phyloP scores from a whole-genome alignment of 306 rosid genomes.

The Fagus crenata region DNA sequence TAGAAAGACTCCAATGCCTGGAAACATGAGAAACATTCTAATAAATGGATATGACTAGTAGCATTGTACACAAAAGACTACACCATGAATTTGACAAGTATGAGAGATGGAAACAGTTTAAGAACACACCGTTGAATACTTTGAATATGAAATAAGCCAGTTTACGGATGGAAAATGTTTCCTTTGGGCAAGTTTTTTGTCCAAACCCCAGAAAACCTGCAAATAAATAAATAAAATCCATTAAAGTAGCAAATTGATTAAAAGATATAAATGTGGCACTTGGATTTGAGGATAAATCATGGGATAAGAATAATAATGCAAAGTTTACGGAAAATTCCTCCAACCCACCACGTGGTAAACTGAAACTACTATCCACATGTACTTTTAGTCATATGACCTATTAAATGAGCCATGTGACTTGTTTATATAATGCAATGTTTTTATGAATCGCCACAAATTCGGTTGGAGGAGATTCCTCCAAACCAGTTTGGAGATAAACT shows the following conservation, averaged over 20 bases:
- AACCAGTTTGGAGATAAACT: too few species aligned
- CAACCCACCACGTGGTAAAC: too few species aligned
- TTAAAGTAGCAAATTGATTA: neutral
- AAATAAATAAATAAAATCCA: conserved; percentile 17
- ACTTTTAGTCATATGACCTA: too few species aligned
- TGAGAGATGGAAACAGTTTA: conserved; percentile 10
- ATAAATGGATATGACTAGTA: neutral
- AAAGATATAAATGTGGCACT: neutral
- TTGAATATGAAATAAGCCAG: conserved; percentile 99
- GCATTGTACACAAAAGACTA: conserved; percentile 11
- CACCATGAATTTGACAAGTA: neutral
- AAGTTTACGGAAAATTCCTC: too few species aligned
- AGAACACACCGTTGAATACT: conserved; percentile 76
- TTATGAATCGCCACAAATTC: too few species aligned
- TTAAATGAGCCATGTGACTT: too few species aligned
- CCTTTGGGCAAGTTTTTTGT: conserved; percentile 99
- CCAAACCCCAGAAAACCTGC: conserved; percentile 99
- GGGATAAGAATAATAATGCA: too few species aligned
- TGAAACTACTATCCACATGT: too few species aligned
- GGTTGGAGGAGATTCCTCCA: too few species aligned
- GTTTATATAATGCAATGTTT: too few species aligned
- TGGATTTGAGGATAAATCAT: too few species aligned
- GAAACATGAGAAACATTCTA: conserved; percentile 18
- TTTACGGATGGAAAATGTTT: conserved; percentile 99
- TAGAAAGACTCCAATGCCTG: conserved; percentile 95